A percentile compares a stretch with the other conserved stretches of the same genome.
These are phyloP conservation scores for Coemansia sp. DNA, from an alignment of 192 early-diverging fungal genomes.

Conservation along the genomic window DNA sequence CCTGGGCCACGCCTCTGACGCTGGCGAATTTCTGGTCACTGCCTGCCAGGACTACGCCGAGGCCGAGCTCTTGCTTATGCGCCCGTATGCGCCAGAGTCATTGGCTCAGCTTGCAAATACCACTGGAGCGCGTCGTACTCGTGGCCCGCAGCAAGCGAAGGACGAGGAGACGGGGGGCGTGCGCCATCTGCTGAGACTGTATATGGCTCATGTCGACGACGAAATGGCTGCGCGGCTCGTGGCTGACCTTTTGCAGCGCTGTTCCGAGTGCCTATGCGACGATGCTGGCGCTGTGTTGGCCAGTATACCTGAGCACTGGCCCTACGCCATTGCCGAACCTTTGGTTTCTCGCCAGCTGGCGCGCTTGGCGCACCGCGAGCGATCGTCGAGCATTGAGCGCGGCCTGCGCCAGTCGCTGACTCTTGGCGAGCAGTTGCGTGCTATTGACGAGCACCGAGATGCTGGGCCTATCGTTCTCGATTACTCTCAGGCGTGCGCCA, in stretches of 20 bases:
- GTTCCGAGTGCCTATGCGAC: background rate
- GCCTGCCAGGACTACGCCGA: slow-evolving; percentile 41
- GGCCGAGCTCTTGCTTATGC: slow-evolving; percentile 40
- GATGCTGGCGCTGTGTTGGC: slow-evolving; percentile 11
- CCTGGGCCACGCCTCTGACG: slow-evolving; percentile 14
- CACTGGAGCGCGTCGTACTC: background rate
- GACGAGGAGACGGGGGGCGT: slow-evolving; percentile 6
- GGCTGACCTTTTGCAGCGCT: slow-evolving; percentile 19
- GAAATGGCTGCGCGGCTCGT: slow-evolving; percentile 45
- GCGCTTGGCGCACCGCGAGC: slow-evolving; percentile 8
- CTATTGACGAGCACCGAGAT: background rate
- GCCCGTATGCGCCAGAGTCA: slow-evolving; percentile 17
- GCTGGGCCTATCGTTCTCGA: slow-evolving; percentile 24
- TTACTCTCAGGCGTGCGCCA: slow-evolving; percentile 48
- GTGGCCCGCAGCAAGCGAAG: background rate
- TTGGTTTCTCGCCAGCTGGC: slow-evolving; percentile 32
- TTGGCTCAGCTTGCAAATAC: slow-evolving; percentile 20
- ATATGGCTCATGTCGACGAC: slow-evolving; percentile 28
- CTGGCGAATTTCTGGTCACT: slow-evolving; percentile 30
- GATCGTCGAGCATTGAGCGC: slow-evolving; percentile 5
- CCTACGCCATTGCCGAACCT: slow-evolving; percentile 21
- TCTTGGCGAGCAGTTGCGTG: slow-evolving; percentile 4
- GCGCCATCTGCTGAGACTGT: slow-evolving; percentile 22
- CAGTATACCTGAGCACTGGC: slow-evolving; percentile 43
- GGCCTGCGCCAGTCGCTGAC: slow-evolving; percentile 17